A percentile compares a stretch with the other conserved stretches of the same genome.
These are phyloP conservation scores for Tylopilus sp. DNA, from an alignment of 768 basidiomycete genomes.

Conservation along the genomic window DNA sequence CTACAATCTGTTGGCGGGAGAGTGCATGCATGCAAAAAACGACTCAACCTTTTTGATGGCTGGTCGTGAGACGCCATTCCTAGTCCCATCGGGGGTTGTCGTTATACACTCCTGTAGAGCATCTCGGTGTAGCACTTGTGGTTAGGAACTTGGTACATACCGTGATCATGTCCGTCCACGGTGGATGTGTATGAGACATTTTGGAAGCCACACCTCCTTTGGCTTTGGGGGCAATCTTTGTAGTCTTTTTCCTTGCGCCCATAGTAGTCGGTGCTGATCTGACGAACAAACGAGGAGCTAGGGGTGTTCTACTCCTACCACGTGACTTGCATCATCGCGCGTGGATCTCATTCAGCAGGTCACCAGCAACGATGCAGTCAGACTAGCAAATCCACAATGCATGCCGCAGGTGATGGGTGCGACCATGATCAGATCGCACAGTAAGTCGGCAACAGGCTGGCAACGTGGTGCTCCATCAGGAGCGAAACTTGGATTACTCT, in stretches of 20 bases:
- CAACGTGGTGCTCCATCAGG: neutral
- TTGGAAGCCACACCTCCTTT: slow-evolving; percentile 17
- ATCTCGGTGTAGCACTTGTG: neutral
- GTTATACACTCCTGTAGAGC: slow-evolving; percentile 65
- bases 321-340: slow-evolving; percentile 1
- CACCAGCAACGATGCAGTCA: too few relatives aligned
- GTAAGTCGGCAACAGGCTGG: neutral
- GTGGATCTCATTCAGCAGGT: neutral
- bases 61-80: slow-evolving; percentile 70
- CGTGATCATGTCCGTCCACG: slow-evolving; percentile 43
- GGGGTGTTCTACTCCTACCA: neutral
- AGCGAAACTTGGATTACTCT: neutral
- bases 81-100: slow-evolving; percentile 59
- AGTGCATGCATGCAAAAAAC: neutral
- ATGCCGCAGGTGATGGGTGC: neutral
- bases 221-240: neutral
- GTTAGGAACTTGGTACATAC: slow-evolving; percentile 20
- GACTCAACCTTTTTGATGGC: slow-evolving; percentile 72
- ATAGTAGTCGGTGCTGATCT: neutral
- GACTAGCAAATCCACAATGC: neutral
- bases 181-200: slow-evolving; percentile 49
- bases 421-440: neutral
- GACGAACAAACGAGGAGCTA: neutral
- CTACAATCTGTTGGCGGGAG: slow-evolving; percentile 24
- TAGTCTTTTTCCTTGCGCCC: slow-evolving; percentile 12